Evolutionary conservation across 2,329 filamentous ascomycete genomes (phyloP).

Genomic region (Colletotrichum abscissum): DNA sequence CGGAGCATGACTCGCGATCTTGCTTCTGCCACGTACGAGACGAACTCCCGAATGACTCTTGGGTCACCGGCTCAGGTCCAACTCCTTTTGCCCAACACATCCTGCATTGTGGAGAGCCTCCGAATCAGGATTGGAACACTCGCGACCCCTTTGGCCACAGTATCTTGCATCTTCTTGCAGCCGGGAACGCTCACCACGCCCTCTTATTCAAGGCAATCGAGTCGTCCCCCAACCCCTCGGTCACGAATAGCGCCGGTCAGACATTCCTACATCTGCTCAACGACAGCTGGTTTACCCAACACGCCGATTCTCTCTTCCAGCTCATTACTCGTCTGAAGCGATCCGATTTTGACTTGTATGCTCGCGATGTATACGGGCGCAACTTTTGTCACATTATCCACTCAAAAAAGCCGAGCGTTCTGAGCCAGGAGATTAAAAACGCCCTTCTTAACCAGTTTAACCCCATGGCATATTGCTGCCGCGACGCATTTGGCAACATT

Average conservation of each 20-base stretch:
- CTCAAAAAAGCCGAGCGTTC: constrained; percentile 39
- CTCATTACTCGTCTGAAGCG: constrained; percentile 40
- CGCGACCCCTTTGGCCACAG: constrained; percentile 61
- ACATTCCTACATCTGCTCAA: constrained; percentile 60
- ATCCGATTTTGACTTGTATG: constrained; percentile 46
- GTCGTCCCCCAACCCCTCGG: constrained; percentile 25
- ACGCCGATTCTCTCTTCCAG: constrained; percentile 41
- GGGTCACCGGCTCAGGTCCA: constrained; percentile 44
- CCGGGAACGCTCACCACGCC: constrained; percentile 44
- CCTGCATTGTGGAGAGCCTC: constrained; percentile 2
- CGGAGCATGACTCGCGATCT: constrained; percentile 40
- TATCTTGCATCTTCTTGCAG: constrained; percentile 58
- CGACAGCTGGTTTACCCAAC: constrained; percentile 44
- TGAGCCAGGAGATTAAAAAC: constrained; percentile 42
- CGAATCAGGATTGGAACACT: constrained; percentile 32
- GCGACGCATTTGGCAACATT: constrained; percentile 61
- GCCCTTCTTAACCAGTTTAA: constrained; percentile 50
- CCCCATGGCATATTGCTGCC: constrained; percentile 45
- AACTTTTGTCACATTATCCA: constrained; percentile 61
- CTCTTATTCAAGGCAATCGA: constrained; percentile 44
- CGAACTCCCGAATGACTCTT: constrained; percentile 42
- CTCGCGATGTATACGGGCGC: constrained; percentile 62
- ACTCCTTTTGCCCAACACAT: constrained; percentile 33
- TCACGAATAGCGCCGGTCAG: constrained; percentile 56
- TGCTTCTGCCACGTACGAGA: constrained; percentile 44